phyloP scores from a whole-genome alignment of 2,329 filamentous ascomycete genomes.

The Kalmusia sp. region DNA sequence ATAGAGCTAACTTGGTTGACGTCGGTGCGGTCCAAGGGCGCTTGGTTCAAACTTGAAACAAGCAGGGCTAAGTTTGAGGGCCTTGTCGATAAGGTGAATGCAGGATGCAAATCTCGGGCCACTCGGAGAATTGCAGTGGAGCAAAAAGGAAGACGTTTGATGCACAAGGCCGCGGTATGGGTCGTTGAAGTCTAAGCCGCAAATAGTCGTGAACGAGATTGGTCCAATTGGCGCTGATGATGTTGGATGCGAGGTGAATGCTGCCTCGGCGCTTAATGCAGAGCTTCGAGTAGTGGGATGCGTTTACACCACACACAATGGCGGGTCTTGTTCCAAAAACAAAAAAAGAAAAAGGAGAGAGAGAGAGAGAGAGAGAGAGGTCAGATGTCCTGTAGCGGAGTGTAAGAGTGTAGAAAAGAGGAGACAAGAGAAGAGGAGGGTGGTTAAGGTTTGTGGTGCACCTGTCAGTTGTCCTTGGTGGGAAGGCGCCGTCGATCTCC shows the following conservation, averaged over 20 bases:
- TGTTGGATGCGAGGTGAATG: slow-evolving; percentile 27
- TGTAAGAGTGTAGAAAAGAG: slow-evolving; percentile 18
- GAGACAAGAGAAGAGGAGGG: slow-evolving; percentile 15
- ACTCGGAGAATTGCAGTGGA: slow-evolving; percentile 25
- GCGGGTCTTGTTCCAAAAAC: slow-evolving; percentile 29
- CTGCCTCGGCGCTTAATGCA: slow-evolving; percentile 43
- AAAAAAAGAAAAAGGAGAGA: too few relatives aligned
- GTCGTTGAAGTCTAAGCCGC: slow-evolving; percentile 20
- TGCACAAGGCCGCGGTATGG: slow-evolving; percentile 25
- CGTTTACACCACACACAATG: slow-evolving; percentile 38
- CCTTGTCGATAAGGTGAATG: slow-evolving; percentile 33
- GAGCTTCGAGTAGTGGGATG: slow-evolving; percentile 33
- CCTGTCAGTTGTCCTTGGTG: slow-evolving; percentile 16
- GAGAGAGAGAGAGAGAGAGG: too few relatives aligned
- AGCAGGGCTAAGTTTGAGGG: slow-evolving; percentile 24
- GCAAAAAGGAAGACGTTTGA: slow-evolving; percentile 26
- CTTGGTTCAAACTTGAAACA: slow-evolving; percentile 39
- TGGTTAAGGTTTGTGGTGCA: slow-evolving; percentile 11
- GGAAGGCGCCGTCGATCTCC: slow-evolving; percentile 18
- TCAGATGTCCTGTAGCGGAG: slow-evolving; percentile 28
- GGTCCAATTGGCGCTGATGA: slow-evolving; percentile 37
- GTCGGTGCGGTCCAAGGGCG: slow-evolving; percentile 16
- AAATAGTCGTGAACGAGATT: slow-evolving; percentile 32
- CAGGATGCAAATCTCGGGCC: slow-evolving; percentile 24
- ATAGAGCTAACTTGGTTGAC: background rate